Percentiles rank a stretch among this genome's conserved stretches.
These are phyloP conservation scores for Alliaria petiolata DNA, from an alignment of 345 rosid genomes.

Conservation along the genomic window DNA sequence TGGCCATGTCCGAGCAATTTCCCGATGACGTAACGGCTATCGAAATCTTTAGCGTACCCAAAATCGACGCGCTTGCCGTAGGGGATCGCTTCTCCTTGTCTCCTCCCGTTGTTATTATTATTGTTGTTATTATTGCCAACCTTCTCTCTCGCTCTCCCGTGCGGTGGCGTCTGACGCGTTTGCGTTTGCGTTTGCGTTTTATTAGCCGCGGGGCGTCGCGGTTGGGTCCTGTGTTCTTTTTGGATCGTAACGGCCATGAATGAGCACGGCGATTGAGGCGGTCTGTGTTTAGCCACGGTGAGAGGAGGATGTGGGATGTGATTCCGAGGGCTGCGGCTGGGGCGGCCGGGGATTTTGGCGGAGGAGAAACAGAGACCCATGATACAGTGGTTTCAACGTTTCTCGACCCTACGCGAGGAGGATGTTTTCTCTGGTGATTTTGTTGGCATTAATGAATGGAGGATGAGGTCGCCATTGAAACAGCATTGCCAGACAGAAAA, in stretches of 20 bases:
- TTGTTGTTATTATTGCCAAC: not conserved
- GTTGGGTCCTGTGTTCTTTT: slow-evolving; percentile 26
- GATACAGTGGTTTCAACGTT: not conserved
- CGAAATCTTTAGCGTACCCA: slow-evolving; percentile 79
- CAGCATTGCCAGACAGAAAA: slow-evolving; percentile 21
- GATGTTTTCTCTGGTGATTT: not conserved
- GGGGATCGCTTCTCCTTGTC: slow-evolving; percentile 41
- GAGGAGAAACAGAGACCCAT: slow-evolving; percentile 87
- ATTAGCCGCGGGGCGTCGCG: slow-evolving; percentile 25
- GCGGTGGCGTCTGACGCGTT: slow-evolving; percentile 24
- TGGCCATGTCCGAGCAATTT: slow-evolving; percentile 87
- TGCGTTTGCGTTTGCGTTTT: slow-evolving; percentile 26
- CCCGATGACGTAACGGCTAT: slow-evolving; percentile 58
- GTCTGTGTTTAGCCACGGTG: slow-evolving; percentile 19
- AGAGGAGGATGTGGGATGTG: slow-evolving; percentile 15
- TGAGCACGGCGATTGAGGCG: slow-evolving; percentile 15
- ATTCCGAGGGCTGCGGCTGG: slow-evolving; percentile 33
- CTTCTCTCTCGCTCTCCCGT: slow-evolving; percentile 18
- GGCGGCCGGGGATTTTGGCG: slow-evolving; percentile 56
- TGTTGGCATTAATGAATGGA: slow-evolving; percentile 18
- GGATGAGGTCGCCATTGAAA: slow-evolving; percentile 21
- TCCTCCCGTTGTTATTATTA: slow-evolving; percentile 7
- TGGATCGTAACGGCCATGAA: slow-evolving; percentile 29
- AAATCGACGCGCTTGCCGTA: slow-evolving; percentile 75
- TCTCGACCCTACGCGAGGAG: slow-evolving; percentile 20